These are phyloP conservation scores for Mortierella hygrophila DNA, from an alignment of 192 early-diverging fungal species.

Conservation along the genomic window DNA sequence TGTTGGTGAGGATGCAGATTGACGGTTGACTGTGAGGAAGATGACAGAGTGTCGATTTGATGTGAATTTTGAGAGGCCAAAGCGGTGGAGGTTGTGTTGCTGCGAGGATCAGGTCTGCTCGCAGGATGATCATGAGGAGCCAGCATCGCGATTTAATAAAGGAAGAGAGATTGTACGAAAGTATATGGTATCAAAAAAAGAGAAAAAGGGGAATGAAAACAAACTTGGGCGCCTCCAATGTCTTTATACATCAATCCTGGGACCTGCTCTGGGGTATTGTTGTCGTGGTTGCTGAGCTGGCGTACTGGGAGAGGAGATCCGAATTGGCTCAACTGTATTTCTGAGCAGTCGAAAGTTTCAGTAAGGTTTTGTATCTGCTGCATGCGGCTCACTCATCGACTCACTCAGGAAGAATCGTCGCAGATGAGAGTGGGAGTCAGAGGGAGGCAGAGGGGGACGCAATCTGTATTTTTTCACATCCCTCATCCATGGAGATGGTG, in stretches of 20 bases:
- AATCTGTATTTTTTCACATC: not conserved
- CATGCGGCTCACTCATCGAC: not conserved
- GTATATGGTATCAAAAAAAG: not conserved
- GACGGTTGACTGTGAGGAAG: not conserved
- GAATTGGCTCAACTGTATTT: not conserved
- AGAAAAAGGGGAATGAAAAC: not conserved
- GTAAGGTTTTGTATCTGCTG: not conserved
- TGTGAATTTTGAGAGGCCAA: not conserved
- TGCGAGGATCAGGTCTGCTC: not conserved
- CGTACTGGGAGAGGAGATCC: too few relatives aligned
- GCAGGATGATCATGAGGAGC: not conserved
- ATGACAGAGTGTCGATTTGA: not conserved
- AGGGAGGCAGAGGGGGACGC: not conserved
- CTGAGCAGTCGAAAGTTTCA: constrained; percentile 1
- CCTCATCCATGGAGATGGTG: not conserved
- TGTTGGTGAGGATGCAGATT: not conserved
- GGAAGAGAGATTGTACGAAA: not conserved
- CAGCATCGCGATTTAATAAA: not conserved
- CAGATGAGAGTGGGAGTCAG: not conserved
- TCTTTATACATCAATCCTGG: not conserved
- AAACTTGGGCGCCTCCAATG: not conserved
- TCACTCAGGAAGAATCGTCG: not conserved
- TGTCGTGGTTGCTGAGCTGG: too few relatives aligned
- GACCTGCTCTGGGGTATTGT: too few relatives aligned
- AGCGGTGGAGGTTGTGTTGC: not conserved